Base-by-base conservation (phyloP, 148 eudicot genomes). In the Rhododendron ferrugineum region DNA sequence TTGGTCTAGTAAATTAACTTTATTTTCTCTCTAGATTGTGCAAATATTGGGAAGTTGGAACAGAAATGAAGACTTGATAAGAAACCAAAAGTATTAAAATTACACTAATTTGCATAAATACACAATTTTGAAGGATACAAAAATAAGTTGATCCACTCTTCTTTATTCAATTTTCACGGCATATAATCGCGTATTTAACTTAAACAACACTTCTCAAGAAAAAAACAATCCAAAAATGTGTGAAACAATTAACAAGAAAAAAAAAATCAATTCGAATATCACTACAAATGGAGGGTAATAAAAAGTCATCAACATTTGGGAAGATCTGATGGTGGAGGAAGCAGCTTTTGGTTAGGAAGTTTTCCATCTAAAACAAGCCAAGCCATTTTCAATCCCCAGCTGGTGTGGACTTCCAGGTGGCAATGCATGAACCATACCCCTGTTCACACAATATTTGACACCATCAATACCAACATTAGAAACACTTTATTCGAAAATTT, bases 351-450 rank as follows among this genome's bases (percentile, higher is more conserved):
- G 66, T 89, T 81, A 1, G 89, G 87, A 84, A 89, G 89, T 54
- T 85, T 87, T 70, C 91, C 91, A 47, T 89, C 91, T 50, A 89
- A 81, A 11, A 89, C 89, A 46, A 89, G 88, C 91, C 91, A 89
- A 18, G 88, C 91, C 91, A 89, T 89, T 78, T 89, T 87, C 89
- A 89, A 78, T 9, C 91, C 91, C 91, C 91, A 89, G 62, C 88
- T 86, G 10, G 91, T 89, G 68, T 89, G 91, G 6, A 85, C 88
- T 81, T 89, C 91, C 56, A 89, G 70, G 49, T 87, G 91, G 15
- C 89, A 89, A 44, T 89, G 91, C 91, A 89, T 89, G 56, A 89
- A 85, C 91, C 91, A 89, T 18, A 87, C 88, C 54, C 91, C 91
- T 89, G 8, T 15, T 20, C 18, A 7, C 40, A 50, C 1, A 26